phyloP scores from a whole-genome alignment of 2,329 filamentous ascomycete genomes.

The Didymella lethalis region DNA sequence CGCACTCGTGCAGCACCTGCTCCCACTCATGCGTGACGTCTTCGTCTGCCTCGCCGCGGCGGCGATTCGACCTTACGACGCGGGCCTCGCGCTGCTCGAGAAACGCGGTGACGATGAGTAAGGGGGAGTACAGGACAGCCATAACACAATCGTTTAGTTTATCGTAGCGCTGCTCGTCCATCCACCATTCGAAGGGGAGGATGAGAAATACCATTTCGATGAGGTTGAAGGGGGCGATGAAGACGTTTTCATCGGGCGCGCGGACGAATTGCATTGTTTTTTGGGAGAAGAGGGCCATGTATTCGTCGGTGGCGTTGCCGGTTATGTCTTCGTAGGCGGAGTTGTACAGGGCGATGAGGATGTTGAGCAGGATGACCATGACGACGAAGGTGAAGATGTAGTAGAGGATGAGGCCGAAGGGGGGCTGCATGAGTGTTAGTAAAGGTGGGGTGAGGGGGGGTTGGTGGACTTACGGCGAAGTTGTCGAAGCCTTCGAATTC shows the following conservation, averaged over 20 bases:
- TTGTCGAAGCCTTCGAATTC: slow-evolving; percentile 89
- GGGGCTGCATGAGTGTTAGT: slow-evolving; percentile 58
- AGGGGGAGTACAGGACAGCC: slow-evolving; percentile 82
- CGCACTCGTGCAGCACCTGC: slow-evolving; percentile 73
- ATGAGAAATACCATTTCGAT: slow-evolving; percentile 84
- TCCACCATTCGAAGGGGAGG: slow-evolving; percentile 94
- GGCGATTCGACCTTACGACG: slow-evolving; percentile 75
- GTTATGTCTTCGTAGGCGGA: slow-evolving; percentile 95
- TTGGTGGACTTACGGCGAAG: slow-evolving; percentile 65
- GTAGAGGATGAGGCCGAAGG: slow-evolving; percentile 94
- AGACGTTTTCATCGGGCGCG: slow-evolving; percentile 97
- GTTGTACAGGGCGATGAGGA: slow-evolving; percentile 97
- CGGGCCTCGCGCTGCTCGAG: slow-evolving; percentile 58
- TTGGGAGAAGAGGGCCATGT: slow-evolving; percentile 88
- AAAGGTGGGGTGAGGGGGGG: background rate
- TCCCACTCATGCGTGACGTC: slow-evolving; percentile 94
- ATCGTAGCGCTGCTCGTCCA: slow-evolving; percentile 76
- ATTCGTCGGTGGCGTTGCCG: slow-evolving; percentile 92
- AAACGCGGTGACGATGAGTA: slow-evolving; percentile 79
- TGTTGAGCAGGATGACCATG: slow-evolving; percentile 93
- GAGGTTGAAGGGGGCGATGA: slow-evolving; percentile 94
- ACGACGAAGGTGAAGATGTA: slow-evolving; percentile 98
- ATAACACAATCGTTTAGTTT: slow-evolving; percentile 88
- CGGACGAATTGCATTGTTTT: slow-evolving; percentile 98
- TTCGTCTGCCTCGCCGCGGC: slow-evolving; percentile 85